Base-by-base conservation (phyloP, 257 asterid species). In the Ophiorrhiza pumila region DNA sequence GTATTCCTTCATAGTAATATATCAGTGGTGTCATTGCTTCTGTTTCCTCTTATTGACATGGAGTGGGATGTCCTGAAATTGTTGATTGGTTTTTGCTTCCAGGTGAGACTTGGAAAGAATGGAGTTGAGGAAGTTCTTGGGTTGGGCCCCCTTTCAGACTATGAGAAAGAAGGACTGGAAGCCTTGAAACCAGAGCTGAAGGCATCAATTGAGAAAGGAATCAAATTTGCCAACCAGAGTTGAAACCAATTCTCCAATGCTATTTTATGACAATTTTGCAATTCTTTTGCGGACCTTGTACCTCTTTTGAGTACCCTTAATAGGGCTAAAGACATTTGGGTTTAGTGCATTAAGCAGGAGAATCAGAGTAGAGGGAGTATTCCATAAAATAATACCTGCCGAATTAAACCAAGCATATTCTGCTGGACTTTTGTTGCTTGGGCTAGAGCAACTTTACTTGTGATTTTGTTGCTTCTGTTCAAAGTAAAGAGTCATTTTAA, bases 41-140 rank as follows among this genome's bases (percentile, higher is more conserved):
- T 42, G 15, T 18, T 37, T 39, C 14, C 41, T 41, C 4, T 41
- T 39, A 0, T 32, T 9, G 8, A 2, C 42, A 22, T 4, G 23
- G 42, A 27, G 17, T 35, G n/a, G 46, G 68, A 62, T 37, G 25
- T 35, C 35, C 18, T 32, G 23, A 20, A 32, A 35, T 23, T 23
- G 7, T 37, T 42, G 59, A 20, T 23, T 59, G 20, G 14, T 42
- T 31, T 49, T 0, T 63, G 52, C 22, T 80, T 64, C 65, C 82
- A 90, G 96, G 96, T 87, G 80, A 91, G 84, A 76, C 96, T 89
- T 8, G 93, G 97, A 25, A 89, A 83, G 85, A 87, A 89, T 65
- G 97, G 97, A 10, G 96, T 87, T 69, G 96, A 91, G 72, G 97
- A 91, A 76, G 85, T 91, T 29, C 73, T 87, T 53, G 97, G 93